phyloP scores from a whole-genome alignment of 768 basidiomycete species.

The Pulveroboletus sp. region DNA sequence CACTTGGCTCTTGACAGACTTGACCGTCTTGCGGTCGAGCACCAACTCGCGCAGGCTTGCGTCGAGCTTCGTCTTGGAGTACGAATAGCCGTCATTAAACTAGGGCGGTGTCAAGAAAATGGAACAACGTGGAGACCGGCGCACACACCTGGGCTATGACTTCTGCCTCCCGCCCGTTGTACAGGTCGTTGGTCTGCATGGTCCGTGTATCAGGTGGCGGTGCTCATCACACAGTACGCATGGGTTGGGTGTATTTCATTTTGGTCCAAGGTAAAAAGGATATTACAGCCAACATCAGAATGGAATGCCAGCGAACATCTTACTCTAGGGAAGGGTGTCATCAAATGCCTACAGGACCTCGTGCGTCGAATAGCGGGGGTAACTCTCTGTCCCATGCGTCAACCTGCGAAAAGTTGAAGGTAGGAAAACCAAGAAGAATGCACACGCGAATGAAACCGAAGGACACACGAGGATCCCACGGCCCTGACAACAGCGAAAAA shows the following conservation, averaged over 20 bases:
- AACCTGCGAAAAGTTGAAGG: conserved; percentile 10
- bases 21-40: conserved; percentile 47
- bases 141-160: conserved; percentile 26
- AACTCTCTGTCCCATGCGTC: conserved; percentile 17
- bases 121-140: background rate
- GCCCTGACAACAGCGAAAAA: conserved; percentile 16
- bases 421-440: conserved; percentile 24
- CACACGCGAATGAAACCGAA: conserved; percentile 8
- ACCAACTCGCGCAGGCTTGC: conserved; percentile 49
- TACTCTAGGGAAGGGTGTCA: conserved; percentile 24
- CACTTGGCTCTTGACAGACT: conserved; percentile 35
- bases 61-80: conserved; percentile 31
- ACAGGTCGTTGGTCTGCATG: conserved; percentile 22
- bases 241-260: conserved; percentile 10
- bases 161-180: conserved; percentile 30
- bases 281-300: conserved; percentile 32
- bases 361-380: conserved; percentile 14
- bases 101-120: conserved; percentile 36
- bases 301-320: conserved; percentile 24
- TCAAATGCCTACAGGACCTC: conserved; percentile 17
- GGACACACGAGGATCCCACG: conserved; percentile 20
- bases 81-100: conserved; percentile 54
- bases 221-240: conserved; percentile 9
- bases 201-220: conserved; percentile 18
- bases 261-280: conserved; percentile 13